Evolutionary conservation across 495 filamentous ascomycete species (phyloP), one percentile per base, ranked within the genome.

Genomic region (Diplogelasinospora grovesii): DNA sequence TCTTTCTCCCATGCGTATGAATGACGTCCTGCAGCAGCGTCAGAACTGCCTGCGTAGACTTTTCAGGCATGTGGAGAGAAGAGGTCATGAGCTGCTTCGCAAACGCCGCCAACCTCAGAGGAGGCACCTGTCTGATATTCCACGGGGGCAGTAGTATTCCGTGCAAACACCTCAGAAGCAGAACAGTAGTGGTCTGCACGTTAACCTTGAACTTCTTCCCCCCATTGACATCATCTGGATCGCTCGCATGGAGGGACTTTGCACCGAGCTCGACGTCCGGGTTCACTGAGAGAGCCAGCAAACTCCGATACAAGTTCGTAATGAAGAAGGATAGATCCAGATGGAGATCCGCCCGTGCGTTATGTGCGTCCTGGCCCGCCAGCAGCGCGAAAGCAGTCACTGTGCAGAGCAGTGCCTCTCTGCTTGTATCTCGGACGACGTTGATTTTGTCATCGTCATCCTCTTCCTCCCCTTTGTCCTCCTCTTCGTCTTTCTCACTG

Each of bases 291-390:
- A 92, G 74, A 9, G 79, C 70, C 48, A 90, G 71, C 2, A 98
- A 77, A 11, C 79, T 82, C 38, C 79, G 79, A 71, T 94, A 97
- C 29, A 97, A 85, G 59, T 95, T 85, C 22, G 82, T 83, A 56
- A 83, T 86, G 74, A 98, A 98, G 75, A 89, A 95, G 52, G 80
- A 83, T 15, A 98, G 77, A 60, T 98, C 93, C 22, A 98, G 80
- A 47, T 86, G 81, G 3, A 96, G 77, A 37, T 66, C 63, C 2
- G 65, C 50, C 38, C 69, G 67, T 11, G 70, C 73, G 51, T 77
- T 73, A 43, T 84, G 82, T 3, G 85, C 80, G 49, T 92, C 85
- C 66, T 98, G 92, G 34, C 92, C 90, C 48, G 86, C 79, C 34
- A 98, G 75, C 1, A 98, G 77, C 8, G 89, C 86, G 57, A 97